Conservation (phyloP, 2,329 filamentous ascomycete species). For the Paecilomyces dactylethromorphus region DNA sequence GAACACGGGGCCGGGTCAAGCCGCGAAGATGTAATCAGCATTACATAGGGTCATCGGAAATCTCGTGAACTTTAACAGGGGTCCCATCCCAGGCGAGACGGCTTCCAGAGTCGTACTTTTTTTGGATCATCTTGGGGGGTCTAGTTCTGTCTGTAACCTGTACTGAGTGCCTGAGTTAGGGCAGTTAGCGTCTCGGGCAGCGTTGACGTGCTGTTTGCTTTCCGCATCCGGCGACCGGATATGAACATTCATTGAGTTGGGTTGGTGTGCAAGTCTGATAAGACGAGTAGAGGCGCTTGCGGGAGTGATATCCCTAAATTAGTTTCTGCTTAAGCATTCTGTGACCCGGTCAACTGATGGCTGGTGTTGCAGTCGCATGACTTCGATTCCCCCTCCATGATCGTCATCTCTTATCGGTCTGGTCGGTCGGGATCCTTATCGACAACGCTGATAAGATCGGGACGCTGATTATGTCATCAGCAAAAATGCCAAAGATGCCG, state of each 20-base stretch:
- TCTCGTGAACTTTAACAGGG: not conserved
- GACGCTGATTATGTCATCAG: not conserved
- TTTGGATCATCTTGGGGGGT: not conserved
- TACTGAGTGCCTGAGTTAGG: not conserved
- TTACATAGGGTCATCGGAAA: constrained; percentile 15
- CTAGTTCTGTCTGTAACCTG: not conserved
- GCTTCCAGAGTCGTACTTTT: not conserved
- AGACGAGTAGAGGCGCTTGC: not conserved
- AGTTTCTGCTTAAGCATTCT: not conserved
- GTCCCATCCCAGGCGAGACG: not conserved
- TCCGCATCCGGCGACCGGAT: constrained; percentile 6
- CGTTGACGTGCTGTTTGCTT: not conserved
- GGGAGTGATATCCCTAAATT: not conserved
- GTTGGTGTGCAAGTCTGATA: not conserved
- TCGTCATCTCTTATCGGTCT: not conserved
- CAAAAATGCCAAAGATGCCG: not conserved
- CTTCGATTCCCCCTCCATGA: not conserved
- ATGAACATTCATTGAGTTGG: not conserved
- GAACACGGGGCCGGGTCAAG: constrained; percentile 26
- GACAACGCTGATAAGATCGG: not conserved
- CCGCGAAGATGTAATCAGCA: constrained; percentile 22
- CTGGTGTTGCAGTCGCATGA: not conserved
- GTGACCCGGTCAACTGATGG: not conserved
- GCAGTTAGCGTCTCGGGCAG: not conserved
- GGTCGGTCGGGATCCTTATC: not conserved